Evolutionary conservation across 2,329 filamentous ascomycete genomes (phyloP), one percentile per base, ranked within the genome.

Genomic region (Monilinia aucupariae): DNA sequence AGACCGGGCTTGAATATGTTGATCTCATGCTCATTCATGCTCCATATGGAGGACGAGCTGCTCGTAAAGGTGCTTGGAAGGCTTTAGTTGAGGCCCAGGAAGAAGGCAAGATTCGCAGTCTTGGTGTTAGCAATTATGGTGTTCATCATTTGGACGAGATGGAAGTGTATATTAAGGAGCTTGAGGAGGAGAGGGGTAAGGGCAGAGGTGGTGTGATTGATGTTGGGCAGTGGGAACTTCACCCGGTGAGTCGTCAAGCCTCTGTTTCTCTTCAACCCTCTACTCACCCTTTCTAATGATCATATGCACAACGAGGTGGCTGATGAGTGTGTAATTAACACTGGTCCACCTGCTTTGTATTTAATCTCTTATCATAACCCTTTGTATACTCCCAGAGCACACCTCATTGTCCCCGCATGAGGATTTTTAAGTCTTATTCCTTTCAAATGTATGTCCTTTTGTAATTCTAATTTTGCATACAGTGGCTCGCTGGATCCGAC

Each of bases 211-310:
- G 90, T 30, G 78, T 90, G 48, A 82, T 96, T 71, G 89, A 87
- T 65, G 89, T 96, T 45, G 92, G 91, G 48, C 92, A 96, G 76
- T 91, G 89, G 76, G 92, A 97, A 76, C 78, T 97, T 13, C 92
- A 97, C 75, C 92, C 92, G 0, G 59, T 62, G 39, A 17, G 59
- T 49, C 43, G 15, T 30, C 2, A 41, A 34, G 15, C 22, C 32
- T 17, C 3, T 20, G 5, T 32, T 25, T 20, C 4, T 52, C 20
- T 30, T 9, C 6, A 27, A 30, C 7, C 22, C 20, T 20, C 4
- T 39, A n/a, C 7, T 17, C 20, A 3, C 34, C 20, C 27, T 22
- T 3, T 12, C 39, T n/a, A 12, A n/a, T 55, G n/a, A 22, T 10
- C 10, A 15, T 43, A 10, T 15, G 15, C 37, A 15, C 13, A 39